Evolutionary conservation across 2,329 filamentous ascomycete genomes (phyloP), one percentile per base, ranked within the genome.

Genomic region (Colletotrichum aenigma): DNA sequence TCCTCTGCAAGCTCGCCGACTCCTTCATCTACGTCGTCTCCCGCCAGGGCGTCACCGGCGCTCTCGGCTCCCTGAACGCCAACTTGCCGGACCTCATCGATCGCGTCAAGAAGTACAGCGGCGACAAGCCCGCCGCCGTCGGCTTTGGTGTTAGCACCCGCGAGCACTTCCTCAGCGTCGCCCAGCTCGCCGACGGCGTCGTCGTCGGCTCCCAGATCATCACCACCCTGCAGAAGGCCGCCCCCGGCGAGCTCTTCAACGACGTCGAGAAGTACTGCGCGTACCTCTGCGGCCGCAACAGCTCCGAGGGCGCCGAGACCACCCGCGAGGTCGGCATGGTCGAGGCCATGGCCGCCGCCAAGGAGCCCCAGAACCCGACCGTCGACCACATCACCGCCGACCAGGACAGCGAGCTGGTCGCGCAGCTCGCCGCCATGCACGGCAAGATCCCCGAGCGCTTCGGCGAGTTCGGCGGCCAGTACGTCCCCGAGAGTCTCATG

Each of bases 21-120:
- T 98, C 96, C 5, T 99, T 98, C 88, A 98, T 99, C 86, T 99
- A 99, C 84, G 96, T 99, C 77, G 97, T 99, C 71, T 98, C 96
- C 30, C 91, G 96, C 80, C 97, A 98, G 94, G 97, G 97, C 80
- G 96, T 98, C 72, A 99, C 97, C 12, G 97, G 97, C 80, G 97
- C 96, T 16, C 93, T 93, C 1, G 96, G 96, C 38, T 93, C 92
- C 30, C 87, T 99, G 81, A 98, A 95, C 84, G 89, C 93, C 60
- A 93, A 94, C 74, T 91, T 99, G 38, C 95, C 96, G 16, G 93
- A 94, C 67, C 91, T 99, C 48, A 88, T 99, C 74, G 91, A 91
- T 73, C 93, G 95, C 52, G 97, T 99, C 30, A 97, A 98, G 88
- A 93, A 94, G 83, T 98, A 96, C 86, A 98, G 96, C 61, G 95